A percentile compares a stretch with the other conserved stretches of the same genome.
These are phyloP conservation scores for Gossypium turneri DNA, from an alignment of 345 rosid species.

Conservation along the genomic window DNA sequence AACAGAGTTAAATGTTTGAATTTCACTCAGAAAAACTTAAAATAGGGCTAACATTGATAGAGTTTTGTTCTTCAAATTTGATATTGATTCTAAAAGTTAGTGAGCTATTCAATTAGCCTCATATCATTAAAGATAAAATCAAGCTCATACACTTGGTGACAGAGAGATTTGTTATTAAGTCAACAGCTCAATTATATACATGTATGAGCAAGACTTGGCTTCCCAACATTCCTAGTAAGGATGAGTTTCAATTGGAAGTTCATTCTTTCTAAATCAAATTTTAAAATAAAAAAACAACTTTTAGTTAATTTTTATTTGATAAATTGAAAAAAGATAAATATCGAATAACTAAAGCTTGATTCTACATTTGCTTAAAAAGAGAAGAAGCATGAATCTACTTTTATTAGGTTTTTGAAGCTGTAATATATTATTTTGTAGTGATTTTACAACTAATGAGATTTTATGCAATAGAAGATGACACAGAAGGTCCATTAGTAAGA, in stretches of 20 bases:
- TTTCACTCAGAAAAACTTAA: background rate
- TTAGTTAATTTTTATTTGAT: background rate
- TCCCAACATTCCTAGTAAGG: background rate
- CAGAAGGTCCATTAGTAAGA: too few species aligned
- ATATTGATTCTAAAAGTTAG: background rate
- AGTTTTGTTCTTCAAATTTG: background rate
- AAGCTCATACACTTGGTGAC: background rate
- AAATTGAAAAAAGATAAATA: constrained; percentile 2
- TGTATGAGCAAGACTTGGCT: background rate
- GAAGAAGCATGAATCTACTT: background rate
- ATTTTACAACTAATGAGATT: too few species aligned
- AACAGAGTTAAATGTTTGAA: background rate
- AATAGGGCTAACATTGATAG: background rate
- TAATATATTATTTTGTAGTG: too few species aligned
- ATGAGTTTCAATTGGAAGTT: background rate
- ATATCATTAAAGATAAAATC: background rate
- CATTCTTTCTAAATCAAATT: background rate
- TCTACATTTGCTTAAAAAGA: too few species aligned
- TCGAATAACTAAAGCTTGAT: background rate
- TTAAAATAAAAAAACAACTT: background rate
- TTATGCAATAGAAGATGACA: too few species aligned
- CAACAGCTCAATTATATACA: background rate
- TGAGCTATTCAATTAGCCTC: background rate
- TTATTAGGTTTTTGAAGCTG: too few species aligned
- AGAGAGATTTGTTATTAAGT: background rate